These are phyloP conservation scores for Pyrenophora seminiperda DNA, from an alignment of 2,329 filamentous ascomycete species.

Conservation along the genomic window DNA sequence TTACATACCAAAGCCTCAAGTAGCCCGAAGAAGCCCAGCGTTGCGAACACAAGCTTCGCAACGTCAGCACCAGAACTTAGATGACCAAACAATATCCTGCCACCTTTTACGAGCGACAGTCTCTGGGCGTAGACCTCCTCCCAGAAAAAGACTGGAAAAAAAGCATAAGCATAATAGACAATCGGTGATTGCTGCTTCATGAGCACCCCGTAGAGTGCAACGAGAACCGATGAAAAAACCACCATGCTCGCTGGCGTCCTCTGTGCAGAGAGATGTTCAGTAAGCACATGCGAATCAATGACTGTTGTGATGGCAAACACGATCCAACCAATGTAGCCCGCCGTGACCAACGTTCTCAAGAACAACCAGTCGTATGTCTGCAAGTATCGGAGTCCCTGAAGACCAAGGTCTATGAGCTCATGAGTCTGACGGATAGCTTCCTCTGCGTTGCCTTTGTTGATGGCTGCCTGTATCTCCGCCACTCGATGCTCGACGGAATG, in stretches of 20 bases:
- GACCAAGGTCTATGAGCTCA: conserved; percentile 73
- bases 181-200: conserved; percentile 76
- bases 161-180: conserved; percentile 87
- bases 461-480: conserved; percentile 68
- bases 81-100: conserved; percentile 70
- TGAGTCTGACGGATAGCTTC: conserved; percentile 80
- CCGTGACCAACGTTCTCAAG: conserved; percentile 81
- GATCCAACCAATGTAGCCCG: conserved; percentile 95
- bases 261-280: conserved; percentile 67
- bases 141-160: conserved; percentile 96
- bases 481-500: conserved; percentile 71
- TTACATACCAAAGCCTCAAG: conserved; percentile 70
- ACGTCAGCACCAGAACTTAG: conserved; percentile 65
- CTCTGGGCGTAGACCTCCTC: conserved; percentile 87
- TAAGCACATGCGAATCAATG: conserved; percentile 83
- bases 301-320: conserved; percentile 88
- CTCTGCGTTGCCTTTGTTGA: conserved; percentile 69
- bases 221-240: conserved; percentile 76
- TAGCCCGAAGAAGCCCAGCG: conserved; percentile 70
- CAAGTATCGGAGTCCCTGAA: conserved; percentile 87
- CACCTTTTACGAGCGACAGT: conserved; percentile 69
- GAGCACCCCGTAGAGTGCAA: conserved; percentile 77
- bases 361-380: conserved; percentile 99
- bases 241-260: conserved; percentile 65
- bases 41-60: conserved; percentile 66